Evolutionary conservation across 176 grass and related monocot genomes (phyloP), one percentile per base, ranked within the genome.

Genomic region (Rhynchospora tenuis): DNA sequence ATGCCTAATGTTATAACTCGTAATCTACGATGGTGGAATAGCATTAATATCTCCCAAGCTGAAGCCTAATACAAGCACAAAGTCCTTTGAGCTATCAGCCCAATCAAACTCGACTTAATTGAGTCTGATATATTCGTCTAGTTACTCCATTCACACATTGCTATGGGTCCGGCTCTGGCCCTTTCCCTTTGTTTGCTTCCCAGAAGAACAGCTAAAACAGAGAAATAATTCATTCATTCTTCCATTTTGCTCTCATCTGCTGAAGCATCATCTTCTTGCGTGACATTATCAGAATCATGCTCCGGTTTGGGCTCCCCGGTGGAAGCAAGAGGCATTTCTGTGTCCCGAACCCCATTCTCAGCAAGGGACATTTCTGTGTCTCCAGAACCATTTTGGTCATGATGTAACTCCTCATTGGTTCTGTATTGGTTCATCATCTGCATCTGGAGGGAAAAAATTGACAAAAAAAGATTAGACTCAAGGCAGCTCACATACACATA

Each of bases 361-460:
- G 62, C 28, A 38, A 38, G 61, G 14, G 71, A 16, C 81, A 38
- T 38, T 38, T 38, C 86, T 23, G 74, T 55, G 63, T 73, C 79
- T 7, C 87, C 57, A 33, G 57, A 68, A 46, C 46, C 90, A 85
- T 90, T 88, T 85, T 80, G 78, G 9, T 74, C 48, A 8, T 58
- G 44, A 38, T 62, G 52, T 23, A n/a, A 42, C 62, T 56, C 62
- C 26, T 76, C 66, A 24, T 82, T 8, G 80, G 85, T 81, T 47
- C 58, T 77, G 84, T 89, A 87, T 75, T 91, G 88, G 44, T 90
- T 93, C 83, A 94, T 87, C 31, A 71, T 87, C 47, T 98, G 95
- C 87, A 94, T 89, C 95, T 98, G 89, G 88, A 76, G 63, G 28
- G 81, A 14, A 83, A 46, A 38, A 38, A 67, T 60, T 27, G 60